These are phyloP conservation scores for Candida glaebosa DNA, from an alignment of 805 yeast species.

Conservation along the genomic window DNA sequence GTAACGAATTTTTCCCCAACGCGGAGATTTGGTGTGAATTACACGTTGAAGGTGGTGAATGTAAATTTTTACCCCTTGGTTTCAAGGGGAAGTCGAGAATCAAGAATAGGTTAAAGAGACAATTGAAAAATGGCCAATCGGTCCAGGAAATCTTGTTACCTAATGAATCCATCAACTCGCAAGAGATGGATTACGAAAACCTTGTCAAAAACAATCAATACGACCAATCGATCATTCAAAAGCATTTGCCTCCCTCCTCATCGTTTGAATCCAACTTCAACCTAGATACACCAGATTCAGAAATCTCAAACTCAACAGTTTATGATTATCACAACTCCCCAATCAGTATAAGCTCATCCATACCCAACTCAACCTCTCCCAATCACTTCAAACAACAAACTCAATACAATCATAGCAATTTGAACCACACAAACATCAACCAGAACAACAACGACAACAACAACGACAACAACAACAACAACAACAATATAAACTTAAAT, in stretches of 20 bases:
- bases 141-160: conserved; percentile 12
- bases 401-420: conserved; percentile 6
- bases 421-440: conserved; percentile 5
- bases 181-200: not conserved
- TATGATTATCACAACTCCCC: conserved; percentile 9
- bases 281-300: conserved; percentile 9
- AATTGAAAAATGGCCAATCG: conserved; percentile 24
- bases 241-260: conserved; percentile 11
- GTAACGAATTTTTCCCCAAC: conserved; percentile 46
- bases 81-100: conserved; percentile 43
- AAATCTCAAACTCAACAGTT: not conserved
- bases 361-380: conserved; percentile 5
- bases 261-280: not conserved
- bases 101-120: conserved; percentile 40
- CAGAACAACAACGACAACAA: conserved; percentile 7
- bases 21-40: conserved; percentile 50
- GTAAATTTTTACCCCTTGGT: conserved; percentile 42
- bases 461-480: conserved; percentile 6
- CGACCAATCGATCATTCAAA: conserved; percentile 4
- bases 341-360: conserved; percentile 9
- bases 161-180: conserved; percentile 5
- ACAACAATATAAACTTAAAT: conserved; percentile 5
- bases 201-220: conserved; percentile 1
- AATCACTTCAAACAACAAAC: conserved; percentile 8
- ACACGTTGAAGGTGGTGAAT: conserved; percentile 49